Evolutionary conservation across 176 grass and related monocot genomes (phyloP).

Genomic region (Zoysia pacifica): DNA sequence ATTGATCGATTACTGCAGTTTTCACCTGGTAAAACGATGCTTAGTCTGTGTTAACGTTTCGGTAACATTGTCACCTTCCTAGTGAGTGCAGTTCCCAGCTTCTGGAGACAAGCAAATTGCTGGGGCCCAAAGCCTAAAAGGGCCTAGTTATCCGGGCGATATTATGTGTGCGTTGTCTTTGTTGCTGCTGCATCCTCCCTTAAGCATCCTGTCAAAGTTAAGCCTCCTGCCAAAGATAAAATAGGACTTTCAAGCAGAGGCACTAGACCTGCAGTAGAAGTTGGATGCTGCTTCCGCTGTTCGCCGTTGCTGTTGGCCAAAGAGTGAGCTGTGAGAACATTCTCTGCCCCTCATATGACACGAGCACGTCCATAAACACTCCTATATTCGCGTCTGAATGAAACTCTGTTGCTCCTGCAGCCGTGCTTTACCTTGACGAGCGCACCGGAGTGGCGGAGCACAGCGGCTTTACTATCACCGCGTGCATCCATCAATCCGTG

Average conservation of each 20-base stretch:
- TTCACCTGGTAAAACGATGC: neutral
- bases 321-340: slow-evolving; percentile 29
- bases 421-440: neutral
- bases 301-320: neutral
- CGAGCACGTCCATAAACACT: neutral
- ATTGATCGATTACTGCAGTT: neutral
- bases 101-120: neutral
- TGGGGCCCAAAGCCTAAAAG: slow-evolving; percentile 5
- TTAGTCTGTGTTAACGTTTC: neutral
- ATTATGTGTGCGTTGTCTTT: neutral
- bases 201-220: neutral
- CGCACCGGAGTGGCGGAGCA: neutral
- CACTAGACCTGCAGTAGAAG: neutral
- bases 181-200: no score
- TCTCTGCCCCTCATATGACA: neutral
- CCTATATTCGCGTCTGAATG: neutral
- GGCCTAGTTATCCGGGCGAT: slow-evolving; percentile 24
- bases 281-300: neutral
- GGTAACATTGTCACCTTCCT: neutral
- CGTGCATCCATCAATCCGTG: slow-evolving; percentile 35
- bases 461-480: neutral
- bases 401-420: neutral
- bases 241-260: slow-evolving; percentile 1
- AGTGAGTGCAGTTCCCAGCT: neutral
- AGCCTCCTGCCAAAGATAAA: neutral